These are phyloP conservation scores for Phoma sp. DNA, from an alignment of 2,329 filamentous ascomycete species.

Conservation along the genomic window DNA sequence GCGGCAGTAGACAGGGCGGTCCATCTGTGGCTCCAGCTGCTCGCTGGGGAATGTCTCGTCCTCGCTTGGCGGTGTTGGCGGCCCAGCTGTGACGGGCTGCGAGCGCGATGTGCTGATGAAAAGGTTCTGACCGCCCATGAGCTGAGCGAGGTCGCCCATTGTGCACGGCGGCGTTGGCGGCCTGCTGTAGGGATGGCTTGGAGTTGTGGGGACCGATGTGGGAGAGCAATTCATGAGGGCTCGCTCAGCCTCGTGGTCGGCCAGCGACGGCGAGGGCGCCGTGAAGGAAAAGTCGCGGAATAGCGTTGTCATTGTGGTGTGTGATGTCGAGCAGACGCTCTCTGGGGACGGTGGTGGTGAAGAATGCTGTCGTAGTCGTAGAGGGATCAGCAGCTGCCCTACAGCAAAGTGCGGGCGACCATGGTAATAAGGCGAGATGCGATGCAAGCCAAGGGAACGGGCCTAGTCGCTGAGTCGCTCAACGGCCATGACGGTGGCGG, in stretches of 20 bases:
- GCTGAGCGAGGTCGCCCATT: slow-evolving; percentile 44
- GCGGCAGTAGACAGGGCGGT: slow-evolving; percentile 34
- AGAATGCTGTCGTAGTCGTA: neutral
- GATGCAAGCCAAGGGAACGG: slow-evolving; percentile 10
- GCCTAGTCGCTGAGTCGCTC: slow-evolving; percentile 3
- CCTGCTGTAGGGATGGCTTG: slow-evolving; percentile 16
- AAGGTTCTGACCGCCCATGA: slow-evolving; percentile 43
- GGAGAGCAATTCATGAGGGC: slow-evolving; percentile 44
- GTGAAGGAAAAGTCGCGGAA: slow-evolving; percentile 51
- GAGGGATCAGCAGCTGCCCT: slow-evolving; percentile 7
- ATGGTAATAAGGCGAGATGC: slow-evolving; percentile 14
- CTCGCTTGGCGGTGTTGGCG: slow-evolving; percentile 36
- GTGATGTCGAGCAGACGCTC: slow-evolving; percentile 3
- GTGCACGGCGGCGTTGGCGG: slow-evolving; percentile 41
- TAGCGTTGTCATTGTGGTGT: slow-evolving; percentile 26
- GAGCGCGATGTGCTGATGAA: slow-evolving; percentile 28
- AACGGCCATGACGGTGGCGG: slow-evolving; percentile 13
- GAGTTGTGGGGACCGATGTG: slow-evolving; percentile 28
- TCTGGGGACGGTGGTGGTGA: neutral
- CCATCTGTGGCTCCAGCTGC: slow-evolving; percentile 13
- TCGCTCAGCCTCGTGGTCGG: slow-evolving; percentile 36
- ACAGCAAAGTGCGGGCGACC: slow-evolving; percentile 17
- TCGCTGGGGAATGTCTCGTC: slow-evolving; percentile 23
- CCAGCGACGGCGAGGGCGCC: slow-evolving; percentile 39
- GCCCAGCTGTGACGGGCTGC: slow-evolving; percentile 18